These are phyloP conservation scores for Tephrocybe sp. DNA, from an alignment of 768 basidiomycete genomes.

Conservation along the genomic window DNA sequence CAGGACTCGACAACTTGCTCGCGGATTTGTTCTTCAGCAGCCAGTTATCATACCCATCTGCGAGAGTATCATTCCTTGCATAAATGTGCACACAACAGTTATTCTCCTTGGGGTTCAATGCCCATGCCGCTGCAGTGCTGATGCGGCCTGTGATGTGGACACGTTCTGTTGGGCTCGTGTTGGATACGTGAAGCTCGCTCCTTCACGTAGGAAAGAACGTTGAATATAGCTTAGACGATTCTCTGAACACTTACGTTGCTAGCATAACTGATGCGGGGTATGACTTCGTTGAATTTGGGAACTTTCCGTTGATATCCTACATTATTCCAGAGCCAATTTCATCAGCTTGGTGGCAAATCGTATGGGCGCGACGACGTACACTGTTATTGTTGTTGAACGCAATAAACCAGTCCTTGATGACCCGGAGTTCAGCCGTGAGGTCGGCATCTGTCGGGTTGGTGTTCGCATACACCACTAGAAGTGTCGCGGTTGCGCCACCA, in stretches of 20 bases:
- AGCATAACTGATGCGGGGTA: slow-evolving; percentile 1
- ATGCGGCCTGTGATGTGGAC: slow-evolving; percentile 1
- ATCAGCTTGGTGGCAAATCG: not conserved
- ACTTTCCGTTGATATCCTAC: not conserved
- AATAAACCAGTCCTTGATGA: not conserved
- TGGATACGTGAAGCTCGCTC: not conserved
- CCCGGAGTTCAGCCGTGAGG: not conserved
- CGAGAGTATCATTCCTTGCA: slow-evolving; percentile 1
- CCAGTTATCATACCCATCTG: slow-evolving; percentile 1
- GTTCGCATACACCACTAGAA: slow-evolving; percentile 2
- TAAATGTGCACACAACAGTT: slow-evolving; percentile 3
- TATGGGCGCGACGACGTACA: not conserved
- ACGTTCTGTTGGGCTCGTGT: not conserved
- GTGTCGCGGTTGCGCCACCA: not conserved
- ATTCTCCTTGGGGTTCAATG: not conserved
- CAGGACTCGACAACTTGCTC: slow-evolving; percentile 1
- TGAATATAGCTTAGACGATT: not conserved
- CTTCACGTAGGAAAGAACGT: not conserved
- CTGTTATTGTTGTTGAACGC: not conserved
- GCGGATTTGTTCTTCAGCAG: slow-evolving; percentile 1
- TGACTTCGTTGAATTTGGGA: not conserved
- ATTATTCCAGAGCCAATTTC: not conserved
- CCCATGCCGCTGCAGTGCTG: slow-evolving; percentile 1
- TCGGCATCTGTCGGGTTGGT: not conserved
- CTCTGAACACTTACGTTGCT: not conserved